Evolutionary conservation across 495 filamentous ascomycete genomes (phyloP).

Genomic region (Penicillium salamii): DNA sequence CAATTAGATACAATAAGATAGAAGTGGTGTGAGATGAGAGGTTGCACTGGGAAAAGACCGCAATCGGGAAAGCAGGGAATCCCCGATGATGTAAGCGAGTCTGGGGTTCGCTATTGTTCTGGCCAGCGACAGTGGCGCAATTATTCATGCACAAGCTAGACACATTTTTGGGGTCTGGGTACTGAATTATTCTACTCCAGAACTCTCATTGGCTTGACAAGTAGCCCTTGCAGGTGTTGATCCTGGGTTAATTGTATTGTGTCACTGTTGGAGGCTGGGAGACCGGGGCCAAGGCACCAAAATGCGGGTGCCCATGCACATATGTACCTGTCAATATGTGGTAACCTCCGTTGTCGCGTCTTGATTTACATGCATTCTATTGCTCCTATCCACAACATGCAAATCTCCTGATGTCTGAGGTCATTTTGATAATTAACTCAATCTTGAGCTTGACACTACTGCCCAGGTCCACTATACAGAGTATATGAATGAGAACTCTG

Average conservation of each 20-base stretch:
- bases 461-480: no score
- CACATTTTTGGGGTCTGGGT: neutral
- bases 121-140: neutral
- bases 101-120: neutral
- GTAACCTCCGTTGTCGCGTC: no score
- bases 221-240: conserved; percentile 2
- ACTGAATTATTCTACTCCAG: no score
- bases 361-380: no score
- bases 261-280: neutral
- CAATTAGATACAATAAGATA: neutral
- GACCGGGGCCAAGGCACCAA: neutral
- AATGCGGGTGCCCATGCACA: neutral
- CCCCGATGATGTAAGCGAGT: conserved; percentile 10
- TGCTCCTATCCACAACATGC: no score
- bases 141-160: neutral
- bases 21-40: neutral
- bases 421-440: no score
- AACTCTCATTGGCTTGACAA: neutral
- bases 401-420: no score
- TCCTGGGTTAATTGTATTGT: neutral
- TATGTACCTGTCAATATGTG: no score
- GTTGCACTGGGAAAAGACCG: neutral
- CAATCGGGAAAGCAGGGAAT: conserved; percentile 5
- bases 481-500: no score
- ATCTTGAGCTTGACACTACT: no score